Percentiles rank a stretch among this genome's conserved stretches.
Conservation (phyloP, 2,329 filamentous ascomycete genomes). For the Fonsecaea pedrosoi region DNA sequence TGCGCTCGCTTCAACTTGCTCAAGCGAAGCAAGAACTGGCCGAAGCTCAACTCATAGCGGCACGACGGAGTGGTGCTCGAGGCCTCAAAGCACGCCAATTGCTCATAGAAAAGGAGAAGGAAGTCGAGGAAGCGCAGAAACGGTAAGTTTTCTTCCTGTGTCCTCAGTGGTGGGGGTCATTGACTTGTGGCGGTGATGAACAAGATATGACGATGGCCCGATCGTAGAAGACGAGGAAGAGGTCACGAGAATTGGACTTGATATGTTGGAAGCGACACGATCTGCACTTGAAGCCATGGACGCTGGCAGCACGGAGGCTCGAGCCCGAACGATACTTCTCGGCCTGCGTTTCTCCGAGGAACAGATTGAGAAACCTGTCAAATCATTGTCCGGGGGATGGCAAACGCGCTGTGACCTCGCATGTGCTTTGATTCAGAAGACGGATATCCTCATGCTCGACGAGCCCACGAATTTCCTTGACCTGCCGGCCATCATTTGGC, state of each 20-base stretch:
- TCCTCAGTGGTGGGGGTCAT: too few relatives aligned
- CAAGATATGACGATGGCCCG: slow-evolving; percentile 20
- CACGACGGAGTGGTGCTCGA: slow-evolving; percentile 74
- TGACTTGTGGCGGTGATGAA: background rate
- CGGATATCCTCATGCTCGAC: slow-evolving; percentile 80
- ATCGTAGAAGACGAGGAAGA: slow-evolving; percentile 30
- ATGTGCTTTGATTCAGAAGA: slow-evolving; percentile 70
- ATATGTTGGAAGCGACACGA: slow-evolving; percentile 37
- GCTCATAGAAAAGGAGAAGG: slow-evolving; percentile 71
- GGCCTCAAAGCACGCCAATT: slow-evolving; percentile 79
- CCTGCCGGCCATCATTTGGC: slow-evolving; percentile 81
- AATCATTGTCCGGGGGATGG: slow-evolving; percentile 76
- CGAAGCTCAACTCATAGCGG: slow-evolving; percentile 74
- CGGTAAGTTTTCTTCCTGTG: slow-evolving; percentile 50
- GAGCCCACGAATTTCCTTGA: slow-evolving; percentile 90
- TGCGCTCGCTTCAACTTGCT: slow-evolving; percentile 68
- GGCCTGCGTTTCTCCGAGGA: slow-evolving; percentile 36
- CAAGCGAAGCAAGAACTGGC: slow-evolving; percentile 69
- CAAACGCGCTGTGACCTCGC: slow-evolving; percentile 73
- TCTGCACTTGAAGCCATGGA: slow-evolving; percentile 37
- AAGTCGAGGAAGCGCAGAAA: slow-evolving; percentile 63
- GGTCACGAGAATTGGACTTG: slow-evolving; percentile 32
- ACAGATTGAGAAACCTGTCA: slow-evolving; percentile 36
- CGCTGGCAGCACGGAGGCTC: slow-evolving; percentile 37
- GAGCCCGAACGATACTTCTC: slow-evolving; percentile 34